Percentiles rank a stretch among this genome's conserved stretches.
These are phyloP conservation scores for Daphne laureola DNA, from an alignment of 441 rosid species.

Conservation along the genomic window DNA sequence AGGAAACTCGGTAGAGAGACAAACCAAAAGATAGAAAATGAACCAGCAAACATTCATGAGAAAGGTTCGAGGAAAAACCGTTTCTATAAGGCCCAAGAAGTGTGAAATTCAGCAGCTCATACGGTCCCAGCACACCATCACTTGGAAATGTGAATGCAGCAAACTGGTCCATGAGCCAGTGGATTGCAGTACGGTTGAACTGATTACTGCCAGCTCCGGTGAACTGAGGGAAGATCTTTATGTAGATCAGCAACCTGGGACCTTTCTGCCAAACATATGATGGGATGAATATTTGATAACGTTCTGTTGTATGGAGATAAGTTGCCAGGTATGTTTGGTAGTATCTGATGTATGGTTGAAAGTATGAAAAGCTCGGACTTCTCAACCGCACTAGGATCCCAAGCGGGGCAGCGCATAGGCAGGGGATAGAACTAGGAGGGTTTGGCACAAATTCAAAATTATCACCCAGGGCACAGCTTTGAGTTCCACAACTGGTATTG, in stretches of 20 bases:
- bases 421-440: constrained; percentile 29
- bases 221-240: constrained; percentile 67
- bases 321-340: constrained; percentile 39
- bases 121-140: constrained; percentile 62
- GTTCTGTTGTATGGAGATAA: constrained; percentile 35
- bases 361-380: constrained; percentile 76
- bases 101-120: constrained; percentile 75
- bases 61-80: constrained; percentile 27
- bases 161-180: constrained; percentile 36
- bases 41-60: constrained; percentile 1
- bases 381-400: constrained; percentile 67
- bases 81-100: constrained; percentile 57
- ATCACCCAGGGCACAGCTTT: constrained; percentile 48
- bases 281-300: constrained; percentile 50
- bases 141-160: constrained; percentile 48
- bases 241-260: constrained; percentile 61
- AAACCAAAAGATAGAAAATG: background rate
- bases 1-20: too few species aligned
- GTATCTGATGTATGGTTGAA: constrained; percentile 37
- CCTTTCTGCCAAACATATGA: constrained; percentile 57
- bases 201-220: constrained; percentile 15
- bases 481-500: constrained; percentile 28
- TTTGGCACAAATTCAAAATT: constrained; percentile 57
- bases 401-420: constrained; percentile 83
- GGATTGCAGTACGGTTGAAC: constrained; percentile 57